These are phyloP conservation scores for Ganoderma lucidum DNA, from an alignment of 1,284 basidiomycete genomes.

Conservation along the genomic window DNA sequence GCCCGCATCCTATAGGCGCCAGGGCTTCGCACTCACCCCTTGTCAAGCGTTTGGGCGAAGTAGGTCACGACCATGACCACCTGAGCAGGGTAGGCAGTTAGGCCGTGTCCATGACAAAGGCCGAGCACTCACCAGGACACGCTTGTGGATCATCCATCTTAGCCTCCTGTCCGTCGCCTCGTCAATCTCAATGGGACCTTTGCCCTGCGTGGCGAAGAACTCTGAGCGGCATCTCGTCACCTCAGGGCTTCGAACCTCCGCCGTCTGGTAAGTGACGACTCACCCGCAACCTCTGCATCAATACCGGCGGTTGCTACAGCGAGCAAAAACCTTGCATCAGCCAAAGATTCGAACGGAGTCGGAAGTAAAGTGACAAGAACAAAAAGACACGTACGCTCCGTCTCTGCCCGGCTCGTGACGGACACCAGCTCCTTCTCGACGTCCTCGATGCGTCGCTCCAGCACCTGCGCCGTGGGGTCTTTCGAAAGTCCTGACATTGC, in stretches of 20 bases:
- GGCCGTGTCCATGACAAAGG: no score
- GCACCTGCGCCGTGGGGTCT: slow-evolving; percentile 25
- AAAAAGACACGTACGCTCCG: slow-evolving; percentile 22
- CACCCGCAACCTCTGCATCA: slow-evolving; percentile 53
- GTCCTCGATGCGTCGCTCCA: slow-evolving; percentile 39
- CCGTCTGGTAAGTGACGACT: not conserved
- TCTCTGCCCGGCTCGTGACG: slow-evolving; percentile 28
- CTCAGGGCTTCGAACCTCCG: not conserved
- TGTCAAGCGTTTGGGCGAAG: slow-evolving; percentile 59
- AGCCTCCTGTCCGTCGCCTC: slow-evolving; percentile 54
- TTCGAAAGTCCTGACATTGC: slow-evolving; percentile 24
- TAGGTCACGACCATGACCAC: slow-evolving; percentile 63
- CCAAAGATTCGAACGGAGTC: not conserved
- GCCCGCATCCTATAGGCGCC: not conserved
- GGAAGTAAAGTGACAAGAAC: slow-evolving; percentile 1
- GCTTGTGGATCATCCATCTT: slow-evolving; percentile 59
- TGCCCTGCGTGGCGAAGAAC: slow-evolving; percentile 50
- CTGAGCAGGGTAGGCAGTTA: not conserved
- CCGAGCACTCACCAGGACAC: slow-evolving; percentile 46
- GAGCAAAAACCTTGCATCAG: slow-evolving; percentile 8
- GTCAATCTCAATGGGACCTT: slow-evolving; percentile 48
- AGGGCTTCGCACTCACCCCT: slow-evolving; percentile 44
- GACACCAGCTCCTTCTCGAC: slow-evolving; percentile 42
- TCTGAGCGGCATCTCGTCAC: slow-evolving; percentile 32
- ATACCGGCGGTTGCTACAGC: slow-evolving; percentile 45